A percentile compares a stretch with the other conserved stretches of the same genome.
These are phyloP conservation scores for Anisodus acutangulus DNA, from an alignment of 257 asterid genomes.

Conservation along the genomic window DNA sequence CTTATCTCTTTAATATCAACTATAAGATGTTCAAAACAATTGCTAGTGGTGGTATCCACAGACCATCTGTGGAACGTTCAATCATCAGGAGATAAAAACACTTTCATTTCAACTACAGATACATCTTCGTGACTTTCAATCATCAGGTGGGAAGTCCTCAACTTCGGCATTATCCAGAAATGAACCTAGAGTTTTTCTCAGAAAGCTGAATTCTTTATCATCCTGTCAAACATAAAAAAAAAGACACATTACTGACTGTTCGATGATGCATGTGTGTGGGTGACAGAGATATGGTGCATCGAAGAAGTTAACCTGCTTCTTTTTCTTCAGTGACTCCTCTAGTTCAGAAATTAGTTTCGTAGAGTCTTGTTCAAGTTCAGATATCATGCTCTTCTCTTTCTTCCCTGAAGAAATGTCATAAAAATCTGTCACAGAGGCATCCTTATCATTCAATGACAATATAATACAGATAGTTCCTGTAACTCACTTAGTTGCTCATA, in stretches of 20 bases:
- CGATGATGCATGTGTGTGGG: neutral
- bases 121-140: conserved; percentile 38
- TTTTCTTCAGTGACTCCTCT: conserved; percentile 95
- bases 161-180: conserved; percentile 89
- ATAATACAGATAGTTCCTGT: conserved; percentile 24
- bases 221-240: conserved; percentile 58
- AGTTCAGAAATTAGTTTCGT: conserved; percentile 68
- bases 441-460: conserved; percentile 17
- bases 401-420: conserved; percentile 58
- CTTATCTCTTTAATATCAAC: neutral
- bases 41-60: neutral
- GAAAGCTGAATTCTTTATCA: conserved; percentile 84
- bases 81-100: conserved; percentile 32
- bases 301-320: conserved; percentile 68
- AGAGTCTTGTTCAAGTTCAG: conserved; percentile 74
- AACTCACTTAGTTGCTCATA: conserved; percentile 88
- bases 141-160: conserved; percentile 85
- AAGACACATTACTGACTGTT: neutral
- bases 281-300: conserved; percentile 22
- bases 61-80: conserved; percentile 7
- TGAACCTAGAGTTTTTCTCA: conserved; percentile 83
- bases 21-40: neutral
- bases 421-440: conserved; percentile 1
- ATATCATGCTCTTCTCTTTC: conserved; percentile 78
- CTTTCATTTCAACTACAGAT: conserved; percentile 21